These are phyloP conservation scores for Lipomyces yamadae DNA, from an alignment of 805 yeast genomes.

Conservation along the genomic window DNA sequence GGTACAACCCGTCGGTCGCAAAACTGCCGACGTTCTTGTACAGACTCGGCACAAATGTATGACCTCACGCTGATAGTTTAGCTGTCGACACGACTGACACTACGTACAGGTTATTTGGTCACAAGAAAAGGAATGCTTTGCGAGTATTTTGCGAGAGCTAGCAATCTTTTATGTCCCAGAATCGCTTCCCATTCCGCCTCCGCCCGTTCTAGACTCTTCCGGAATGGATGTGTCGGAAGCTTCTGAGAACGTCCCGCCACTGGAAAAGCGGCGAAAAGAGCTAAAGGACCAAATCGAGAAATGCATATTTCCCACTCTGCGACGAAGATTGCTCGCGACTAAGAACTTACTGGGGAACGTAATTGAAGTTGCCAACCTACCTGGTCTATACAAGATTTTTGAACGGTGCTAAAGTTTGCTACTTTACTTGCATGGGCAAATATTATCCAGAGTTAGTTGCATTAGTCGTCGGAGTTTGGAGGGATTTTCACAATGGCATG, in stretches of 20 bases:
- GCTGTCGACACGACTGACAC: too few relatives aligned
- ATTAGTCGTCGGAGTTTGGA: neutral
- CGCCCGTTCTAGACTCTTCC: neutral
- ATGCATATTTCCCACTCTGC: constrained; percentile 66
- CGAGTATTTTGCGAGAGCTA: constrained; percentile 66
- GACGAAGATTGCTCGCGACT: constrained; percentile 69
- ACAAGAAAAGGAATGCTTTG: constrained; percentile 70
- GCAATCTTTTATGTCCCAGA: constrained; percentile 78
- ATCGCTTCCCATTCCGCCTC: constrained; percentile 44
- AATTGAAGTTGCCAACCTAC: constrained; percentile 86
- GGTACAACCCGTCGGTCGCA: constrained; percentile 62
- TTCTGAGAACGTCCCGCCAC: constrained; percentile 17
- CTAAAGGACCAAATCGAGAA: constrained; percentile 56
- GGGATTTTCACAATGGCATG: too few relatives aligned
- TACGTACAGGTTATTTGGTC: constrained; percentile 53
- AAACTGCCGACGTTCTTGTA: constrained; percentile 72
- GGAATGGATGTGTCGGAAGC: neutral
- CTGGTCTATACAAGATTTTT: constrained; percentile 88
- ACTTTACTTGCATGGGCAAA: neutral
- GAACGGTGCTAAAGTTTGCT: constrained; percentile 66
- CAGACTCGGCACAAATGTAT: constrained; percentile 60
- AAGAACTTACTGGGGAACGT: constrained; percentile 52
- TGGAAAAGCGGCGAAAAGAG: constrained; percentile 42
- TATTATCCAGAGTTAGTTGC: too few relatives aligned
- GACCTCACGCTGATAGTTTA: neutral